Conservation (phyloP, 139 green algal genomes). For the Closterium sp. region DNA sequence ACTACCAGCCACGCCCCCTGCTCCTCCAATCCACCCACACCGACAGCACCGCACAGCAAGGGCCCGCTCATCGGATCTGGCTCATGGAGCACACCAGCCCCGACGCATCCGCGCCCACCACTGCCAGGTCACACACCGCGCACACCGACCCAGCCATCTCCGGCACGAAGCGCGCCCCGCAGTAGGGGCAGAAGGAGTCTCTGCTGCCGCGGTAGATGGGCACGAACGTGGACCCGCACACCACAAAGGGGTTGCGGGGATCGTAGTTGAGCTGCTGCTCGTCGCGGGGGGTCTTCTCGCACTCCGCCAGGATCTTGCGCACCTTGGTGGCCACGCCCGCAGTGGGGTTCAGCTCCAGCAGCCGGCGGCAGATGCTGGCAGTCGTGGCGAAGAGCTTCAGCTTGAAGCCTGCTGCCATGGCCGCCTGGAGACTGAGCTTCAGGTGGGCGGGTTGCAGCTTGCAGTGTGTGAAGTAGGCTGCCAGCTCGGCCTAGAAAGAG, state of each 20-base stretch:
- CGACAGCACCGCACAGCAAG: no score
- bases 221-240: slow-evolving; percentile 88
- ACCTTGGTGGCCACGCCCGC: slow-evolving; percentile 81
- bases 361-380: slow-evolving; percentile 83
- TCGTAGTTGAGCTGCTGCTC: slow-evolving; percentile 91
- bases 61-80: slow-evolving; percentile 45
- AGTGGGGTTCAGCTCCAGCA: slow-evolving; percentile 92
- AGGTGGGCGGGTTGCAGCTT: slow-evolving; percentile 79
- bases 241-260: slow-evolving; percentile 96
- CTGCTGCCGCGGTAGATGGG: slow-evolving; percentile 90
- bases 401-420: slow-evolving; percentile 97
- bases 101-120: slow-evolving; percentile 80
- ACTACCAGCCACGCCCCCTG: background rate
- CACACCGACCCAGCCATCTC: slow-evolving; percentile 78
- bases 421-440: slow-evolving; percentile 79
- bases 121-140: slow-evolving; percentile 80
- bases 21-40: background rate
- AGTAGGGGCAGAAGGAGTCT: slow-evolving; percentile 81
- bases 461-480: slow-evolving; percentile 99
- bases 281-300: slow-evolving; percentile 86
- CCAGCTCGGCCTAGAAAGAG: slow-evolving; percentile 78
- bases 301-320: slow-evolving; percentile 84
- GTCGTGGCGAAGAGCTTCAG: slow-evolving; percentile 87
- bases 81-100: slow-evolving; percentile 63
- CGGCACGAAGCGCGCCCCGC: slow-evolving; percentile 79